Base-by-base conservation (phyloP, 2,329 filamentous ascomycete species). In the Ophiostoma triangulosporum region DNA sequence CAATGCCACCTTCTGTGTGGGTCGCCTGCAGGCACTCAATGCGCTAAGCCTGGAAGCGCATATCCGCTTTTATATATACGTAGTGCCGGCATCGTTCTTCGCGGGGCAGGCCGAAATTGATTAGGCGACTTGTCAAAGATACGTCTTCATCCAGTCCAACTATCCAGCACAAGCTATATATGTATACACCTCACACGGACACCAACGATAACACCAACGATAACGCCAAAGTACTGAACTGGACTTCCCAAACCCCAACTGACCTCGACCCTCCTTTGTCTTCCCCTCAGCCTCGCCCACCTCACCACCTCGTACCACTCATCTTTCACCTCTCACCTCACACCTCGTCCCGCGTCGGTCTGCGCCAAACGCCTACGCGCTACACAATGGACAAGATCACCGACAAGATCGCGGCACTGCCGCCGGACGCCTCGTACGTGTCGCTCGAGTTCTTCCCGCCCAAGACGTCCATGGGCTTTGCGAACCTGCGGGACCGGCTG, bases 401-500 rank as follows among this genome's bases (percentile, higher is more conserved):
- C 58, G 86, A 94, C 75, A 95, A 95, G 76, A 91, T 97, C 65
- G 86, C 87, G 70, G 87, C 88, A 57, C 73, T 98, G 72, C 86
- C 88, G 68, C 78, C 84, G 59, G 81, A 87, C 68, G 79, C 80
- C 60, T 82, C 79, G 66, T 97, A 93, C 74, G 95, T 95, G 71
- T 97, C 93, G 48, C 84, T 97, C 69, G 93, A 98, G 72, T 98
- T 98, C 80, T 98, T 98, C 73, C 93, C 93, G 60, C 93, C 93
- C 58, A 98, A 97, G 74, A 98, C 93, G 48, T 77, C 84, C 57
- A 95, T 95, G 83, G 93, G 93, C 60, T 59, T 60, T 52, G 57
- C 57, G 40, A 98, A 98, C 68, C 81, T 98, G 53, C 86, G 91
- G 65, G 86, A 87, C 59, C 89, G 93, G 65, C 81, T 98, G 56